Base-by-base conservation (phyloP, 257 asterid species). In the Petunia axillaris region DNA sequence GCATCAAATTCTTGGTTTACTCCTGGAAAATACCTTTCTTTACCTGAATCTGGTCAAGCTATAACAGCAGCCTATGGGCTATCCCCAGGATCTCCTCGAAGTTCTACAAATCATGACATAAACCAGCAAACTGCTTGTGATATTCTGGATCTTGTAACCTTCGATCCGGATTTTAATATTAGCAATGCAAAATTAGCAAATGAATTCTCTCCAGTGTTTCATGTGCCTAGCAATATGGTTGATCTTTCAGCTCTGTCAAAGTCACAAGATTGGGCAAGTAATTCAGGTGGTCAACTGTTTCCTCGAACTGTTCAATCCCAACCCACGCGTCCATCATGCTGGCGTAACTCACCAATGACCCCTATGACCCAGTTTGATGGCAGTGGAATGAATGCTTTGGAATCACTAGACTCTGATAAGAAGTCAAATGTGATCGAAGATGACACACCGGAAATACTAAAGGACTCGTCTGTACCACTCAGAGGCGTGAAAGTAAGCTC, bases 401-500 rank as follows among this genome's bases (percentile, higher is more conserved):
- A 84, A 70, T 80, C 57, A 8, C 50, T 67, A 58, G 91, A 83
- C 82, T 85, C 77, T 74, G 87, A 84, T 79, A 70, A 64, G 64
- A 85, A 85, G 64, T 41, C 83, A 16, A 81, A 81, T 64, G 59
- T 74, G 5, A 50, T 82, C 82, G 89, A 84, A 75, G 93, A 91
- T 75, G 93, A 88, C 80, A 91, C 92, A 36, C 96, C 95, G 13
- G 91, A 88, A 59, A 87, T 90, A 84, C 70, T 94, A 79, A 88
- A 87, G 85, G 93, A 86, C 65, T 66, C 79, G 67, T 81, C 89
- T 48, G 58, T 81, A 63, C 89, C 89, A 43, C 59, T 64, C 59
- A 82, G 75, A 82, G 87, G 88, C 79, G 94, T 92, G 79, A 89
- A 93, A 85, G 89, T 89, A 58, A 88, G 87, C 89, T 91, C 97